Evolutionary conservation across 345 rosid genomes (phyloP), one percentile per base, ranked within the genome.

Genomic region (Rhizophora apiculata): DNA sequence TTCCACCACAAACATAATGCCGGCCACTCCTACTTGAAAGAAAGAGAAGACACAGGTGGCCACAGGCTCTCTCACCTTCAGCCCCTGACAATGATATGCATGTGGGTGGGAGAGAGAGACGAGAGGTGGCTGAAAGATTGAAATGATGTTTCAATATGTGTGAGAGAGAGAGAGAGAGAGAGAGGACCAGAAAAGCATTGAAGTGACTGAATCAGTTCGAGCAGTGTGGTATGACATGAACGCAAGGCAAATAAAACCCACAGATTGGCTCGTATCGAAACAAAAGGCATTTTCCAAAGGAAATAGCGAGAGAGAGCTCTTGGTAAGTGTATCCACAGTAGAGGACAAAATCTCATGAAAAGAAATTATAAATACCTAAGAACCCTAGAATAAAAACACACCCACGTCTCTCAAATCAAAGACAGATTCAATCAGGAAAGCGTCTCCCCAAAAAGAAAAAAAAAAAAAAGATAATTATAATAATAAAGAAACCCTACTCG

Each of bases 171-270:
- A 73, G 54, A 29, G 26, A 24, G 46, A 39, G 46, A 39, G 46
- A 39, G 48, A 43, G 49, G 19, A 13, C 5, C 60, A 39, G 62
- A 34, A 62, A 63, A 46, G 83, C 73, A 64, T 73, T 76, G 86
- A 84, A 86, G 85, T 80, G 90, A 79, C 75, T 71, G 80, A 73
- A 63, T 79, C 79, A 48, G 84, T 79, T 80, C 57, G 74, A 68
- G 68, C 68, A 60, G 79, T 62, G 57, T 62, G 8, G 8, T 32
- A 36, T 27, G 43, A 65, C 39, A 48, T 64, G 61, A 60, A 51
- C 21, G 55, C 36, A 71, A 58, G 18, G 78, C 68, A 78, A 49
- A 66, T 63, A 70, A 63, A 78, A 68, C 72, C 79, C 49, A 43
- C 72, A 70, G 75, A 71, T 71, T 49, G 72, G 31, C 62, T 56